Evolutionary conservation across 164 flowering plant species (phyloP).

Genomic region (Aristolochia fimbriata): DNA sequence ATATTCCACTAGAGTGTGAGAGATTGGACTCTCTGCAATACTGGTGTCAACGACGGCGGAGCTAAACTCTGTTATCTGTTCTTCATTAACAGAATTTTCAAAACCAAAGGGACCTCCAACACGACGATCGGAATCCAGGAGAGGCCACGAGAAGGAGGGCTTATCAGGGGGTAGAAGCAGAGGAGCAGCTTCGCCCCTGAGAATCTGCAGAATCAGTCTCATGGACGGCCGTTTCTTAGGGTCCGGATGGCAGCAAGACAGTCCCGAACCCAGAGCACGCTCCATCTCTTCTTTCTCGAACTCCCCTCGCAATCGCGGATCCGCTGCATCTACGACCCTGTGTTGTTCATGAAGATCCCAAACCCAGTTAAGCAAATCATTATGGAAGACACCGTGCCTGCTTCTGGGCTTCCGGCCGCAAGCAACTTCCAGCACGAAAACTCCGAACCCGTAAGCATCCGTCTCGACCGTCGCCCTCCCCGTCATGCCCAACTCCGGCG

Average conservation of each 20-base stretch:
- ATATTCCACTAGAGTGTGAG: too few relatives aligned
- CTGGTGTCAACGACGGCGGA: too few relatives aligned
- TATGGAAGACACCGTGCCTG: neutral
- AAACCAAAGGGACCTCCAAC: neutral
- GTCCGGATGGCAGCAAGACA: constrained; percentile 16
- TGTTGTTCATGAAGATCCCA: constrained; percentile 14
- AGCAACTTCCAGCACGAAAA: constrained; percentile 21
- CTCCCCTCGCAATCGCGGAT: constrained; percentile 15
- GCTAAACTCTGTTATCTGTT: too few relatives aligned
- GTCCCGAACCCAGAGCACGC: neutral
- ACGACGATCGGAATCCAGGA: neutral
- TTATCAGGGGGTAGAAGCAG: constrained; percentile 30
- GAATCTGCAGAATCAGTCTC: constrained; percentile 21
- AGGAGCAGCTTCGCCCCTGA: constrained; percentile 34
- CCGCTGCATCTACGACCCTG: constrained; percentile 3
- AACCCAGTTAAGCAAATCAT: constrained; percentile 15
- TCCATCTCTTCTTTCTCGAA: constrained; percentile 5
- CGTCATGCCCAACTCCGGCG: constrained; percentile 9
- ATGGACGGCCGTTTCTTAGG: constrained; percentile 46
- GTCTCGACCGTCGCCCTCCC: constrained; percentile 3
- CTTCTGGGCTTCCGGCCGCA: constrained; percentile 24
- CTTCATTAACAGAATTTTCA: neutral
- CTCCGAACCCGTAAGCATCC: constrained; percentile 11
- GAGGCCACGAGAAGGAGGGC: constrained; percentile 46
- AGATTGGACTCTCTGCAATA: too few relatives aligned